These are phyloP conservation scores for Leavenworthia alabamica DNA, from an alignment of 345 rosid species.

Conservation along the genomic window DNA sequence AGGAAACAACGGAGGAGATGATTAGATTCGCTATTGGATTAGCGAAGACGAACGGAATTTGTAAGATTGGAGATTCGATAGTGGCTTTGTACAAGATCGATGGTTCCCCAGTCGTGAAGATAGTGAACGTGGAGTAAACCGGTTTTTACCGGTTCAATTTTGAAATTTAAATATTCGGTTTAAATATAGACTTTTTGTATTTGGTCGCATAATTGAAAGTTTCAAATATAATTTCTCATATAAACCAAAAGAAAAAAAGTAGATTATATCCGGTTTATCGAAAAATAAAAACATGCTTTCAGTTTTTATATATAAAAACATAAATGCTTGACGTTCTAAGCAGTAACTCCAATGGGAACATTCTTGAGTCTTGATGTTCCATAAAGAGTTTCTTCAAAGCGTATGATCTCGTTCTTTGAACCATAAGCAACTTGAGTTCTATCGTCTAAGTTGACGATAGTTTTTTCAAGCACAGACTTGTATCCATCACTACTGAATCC, in stretches of 20 bases:
- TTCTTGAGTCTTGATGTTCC: conserved; percentile 82
- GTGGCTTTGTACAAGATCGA: conserved; percentile 36
- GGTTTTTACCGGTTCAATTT: no score
- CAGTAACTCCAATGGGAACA: conserved; percentile 63
- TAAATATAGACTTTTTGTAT: no score
- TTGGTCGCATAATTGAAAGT: no score
- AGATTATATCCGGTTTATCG: conserved; percentile 17
- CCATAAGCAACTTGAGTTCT: conserved; percentile 98
- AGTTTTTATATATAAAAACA: no score
- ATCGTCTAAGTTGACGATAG: conserved; percentile 63
- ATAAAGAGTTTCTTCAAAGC: conserved; percentile 81
- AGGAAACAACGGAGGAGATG: conserved; percentile 52
- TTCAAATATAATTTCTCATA: neutral
- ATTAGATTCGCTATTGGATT: conserved; percentile 36
- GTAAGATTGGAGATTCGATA: conserved; percentile 45
- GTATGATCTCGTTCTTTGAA: conserved; percentile 82
- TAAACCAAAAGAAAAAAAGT: neutral
- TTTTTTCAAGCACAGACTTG: conserved; percentile 67
- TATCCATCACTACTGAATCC: conserved; percentile 87
- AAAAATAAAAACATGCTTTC: neutral
- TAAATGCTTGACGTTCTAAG: no score
- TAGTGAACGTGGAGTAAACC: no score
- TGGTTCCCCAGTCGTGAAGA: no score
- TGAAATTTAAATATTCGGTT: no score
- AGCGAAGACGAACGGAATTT: conserved; percentile 43